Evolutionary conservation across 2,329 filamentous ascomycete species (phyloP), one percentile per base, ranked within the genome.

Genomic region (Mycosphaerella sp.): DNA sequence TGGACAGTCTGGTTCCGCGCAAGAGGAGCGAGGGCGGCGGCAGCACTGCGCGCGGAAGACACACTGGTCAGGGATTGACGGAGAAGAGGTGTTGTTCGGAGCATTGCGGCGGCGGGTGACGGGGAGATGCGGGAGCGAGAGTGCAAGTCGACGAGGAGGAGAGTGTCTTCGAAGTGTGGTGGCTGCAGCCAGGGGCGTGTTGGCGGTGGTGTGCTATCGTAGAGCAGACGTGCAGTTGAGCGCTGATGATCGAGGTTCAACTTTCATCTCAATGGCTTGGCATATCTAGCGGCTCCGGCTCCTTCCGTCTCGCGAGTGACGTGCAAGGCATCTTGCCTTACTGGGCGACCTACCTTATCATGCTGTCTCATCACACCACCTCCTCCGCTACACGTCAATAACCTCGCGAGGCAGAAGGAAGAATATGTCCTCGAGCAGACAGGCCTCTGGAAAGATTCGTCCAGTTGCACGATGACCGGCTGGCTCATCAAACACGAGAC

Each of bases 61-160:
- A 57, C 32, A 25, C 57, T 47, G 52, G 56, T 51, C 53, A 55
- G 52, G 54, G 56, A 53, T 49, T 53, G 55, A 41, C 58, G 56
- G 43, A 59, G 56, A 48, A 57, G 58, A 49, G 54, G 50, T 46
- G 54, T 54, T 25, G 56, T 55, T 42, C 58, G 54, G 32, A 57
- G 56, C 58, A 60, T 60, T 36, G 52, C 55, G 49, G 43, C 53
- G 50, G 46, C 36, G 51, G 21, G 42, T 27, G 16, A 16, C 17
- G 39, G 50, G 13, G 47, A 53, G 53, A 44, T 51, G 45, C 52
- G 51, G 47, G 51, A 41, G 28, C 28, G 18, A 30, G 32, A 45
- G 21, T 34, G 16, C 36, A 44, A 40, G 47, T 17, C 27, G 37
- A 41, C 34, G 40, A 25, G 39, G 12, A 41, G 39, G 51, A 45